A percentile compares a stretch with the other conserved stretches of the same genome.
Evolutionary conservation across 495 filamentous ascomycete genomes (phyloP).

Genomic region (Aspergillus diversus): DNA sequence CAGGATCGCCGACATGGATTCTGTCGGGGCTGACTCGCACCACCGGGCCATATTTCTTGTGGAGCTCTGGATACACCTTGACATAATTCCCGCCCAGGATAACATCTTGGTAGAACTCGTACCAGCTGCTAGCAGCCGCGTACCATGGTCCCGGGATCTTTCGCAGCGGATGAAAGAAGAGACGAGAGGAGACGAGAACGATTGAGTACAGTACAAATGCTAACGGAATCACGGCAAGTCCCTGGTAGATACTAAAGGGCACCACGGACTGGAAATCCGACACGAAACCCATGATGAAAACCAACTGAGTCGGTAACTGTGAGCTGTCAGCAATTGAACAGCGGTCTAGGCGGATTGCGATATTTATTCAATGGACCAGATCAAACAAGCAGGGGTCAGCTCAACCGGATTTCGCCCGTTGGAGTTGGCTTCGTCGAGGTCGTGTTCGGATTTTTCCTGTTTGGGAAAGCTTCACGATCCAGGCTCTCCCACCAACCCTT

Average conservation of each 20-base stretch:
- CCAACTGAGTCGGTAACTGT: neutral
- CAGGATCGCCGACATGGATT: neutral
- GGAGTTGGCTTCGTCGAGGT: neutral
- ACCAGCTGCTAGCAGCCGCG: neutral
- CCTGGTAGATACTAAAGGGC: neutral
- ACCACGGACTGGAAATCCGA: neutral
- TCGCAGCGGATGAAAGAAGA: neutral
- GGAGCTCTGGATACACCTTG: neutral
- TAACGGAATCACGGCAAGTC: neutral
- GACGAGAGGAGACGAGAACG: neutral
- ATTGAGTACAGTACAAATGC: neutral
- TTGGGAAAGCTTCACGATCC: neutral
- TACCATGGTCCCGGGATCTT: neutral
- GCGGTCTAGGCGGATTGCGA: neutral
- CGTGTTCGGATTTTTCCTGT: neutral
- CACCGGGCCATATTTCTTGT: neutral
- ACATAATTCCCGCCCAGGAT: neutral
- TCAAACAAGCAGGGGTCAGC: no score
- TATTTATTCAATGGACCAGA: neutral
- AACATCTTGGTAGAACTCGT: constrained; percentile 2
- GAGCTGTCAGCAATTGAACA: neutral
- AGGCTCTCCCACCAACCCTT: neutral
- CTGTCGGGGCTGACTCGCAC: neutral
- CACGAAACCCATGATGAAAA: neutral
- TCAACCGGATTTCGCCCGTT: neutral